phyloP scores from a whole-genome alignment of 495 filamentous ascomycete genomes.

The Articulospora tetracladia region DNA sequence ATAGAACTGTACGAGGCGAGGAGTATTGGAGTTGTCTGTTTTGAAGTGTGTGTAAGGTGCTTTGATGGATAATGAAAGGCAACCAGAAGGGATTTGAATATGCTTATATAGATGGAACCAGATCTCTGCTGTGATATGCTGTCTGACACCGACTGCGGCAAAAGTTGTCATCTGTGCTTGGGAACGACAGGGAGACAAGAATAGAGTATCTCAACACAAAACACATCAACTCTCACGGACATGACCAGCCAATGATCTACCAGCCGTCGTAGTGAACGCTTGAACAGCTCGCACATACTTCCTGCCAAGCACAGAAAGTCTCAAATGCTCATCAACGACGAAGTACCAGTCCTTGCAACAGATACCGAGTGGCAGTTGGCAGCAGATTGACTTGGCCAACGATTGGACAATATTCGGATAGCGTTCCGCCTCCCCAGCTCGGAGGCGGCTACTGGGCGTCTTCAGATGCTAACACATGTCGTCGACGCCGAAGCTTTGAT shows the following conservation, averaged over 20 bases:
- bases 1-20: no score
- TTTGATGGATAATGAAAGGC: not conserved
- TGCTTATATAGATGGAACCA: not conserved
- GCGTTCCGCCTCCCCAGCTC: not conserved
- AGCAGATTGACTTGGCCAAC: not conserved
- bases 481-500: not conserved
- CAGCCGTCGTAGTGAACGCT: not conserved
- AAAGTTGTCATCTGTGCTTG: not conserved
- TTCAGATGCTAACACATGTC: not conserved
- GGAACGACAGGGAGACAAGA: no score
- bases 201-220: not conserved
- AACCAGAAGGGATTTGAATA: not conserved
- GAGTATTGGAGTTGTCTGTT: not conserved
- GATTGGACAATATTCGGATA: not conserved
- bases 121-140: not conserved
- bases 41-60: not conserved
- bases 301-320: not conserved
- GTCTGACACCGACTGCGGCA: not conserved
- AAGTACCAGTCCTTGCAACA: not conserved
- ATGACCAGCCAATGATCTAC: not conserved
- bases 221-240: not conserved
- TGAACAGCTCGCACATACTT: not conserved
- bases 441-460: not conserved
- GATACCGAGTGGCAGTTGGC: not conserved
- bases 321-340: not conserved